Evolutionary conservation across 805 yeast species (phyloP).

Genomic region (Lipomyces kockii): DNA sequence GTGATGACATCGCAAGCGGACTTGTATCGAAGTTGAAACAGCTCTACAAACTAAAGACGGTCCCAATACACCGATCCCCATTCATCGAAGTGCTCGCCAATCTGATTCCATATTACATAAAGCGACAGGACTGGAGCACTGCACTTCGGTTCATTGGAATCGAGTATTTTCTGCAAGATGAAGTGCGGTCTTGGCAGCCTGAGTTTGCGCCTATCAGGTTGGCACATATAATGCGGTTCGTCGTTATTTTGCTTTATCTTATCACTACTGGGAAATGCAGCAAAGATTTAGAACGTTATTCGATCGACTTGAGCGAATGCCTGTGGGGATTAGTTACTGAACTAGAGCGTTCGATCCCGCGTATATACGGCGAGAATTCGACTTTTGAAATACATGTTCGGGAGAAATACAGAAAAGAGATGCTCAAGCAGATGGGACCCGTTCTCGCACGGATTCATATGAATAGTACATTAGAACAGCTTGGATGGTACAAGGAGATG

Average conservation of each 20-base stretch:
- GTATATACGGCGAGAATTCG: constrained; percentile 9
- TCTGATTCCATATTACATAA: constrained; percentile 7
- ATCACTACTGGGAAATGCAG: neutral
- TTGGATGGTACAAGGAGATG: constrained; percentile 18
- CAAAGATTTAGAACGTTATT: neutral
- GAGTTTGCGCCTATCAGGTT: constrained; percentile 11
- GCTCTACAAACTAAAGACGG: neutral
- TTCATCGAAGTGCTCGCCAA: neutral
- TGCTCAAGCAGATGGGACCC: constrained; percentile 8
- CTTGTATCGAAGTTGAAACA: neutral
- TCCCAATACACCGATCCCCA: constrained; percentile 21
- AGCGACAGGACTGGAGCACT: constrained; percentile 4
- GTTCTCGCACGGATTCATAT: constrained; percentile 7
- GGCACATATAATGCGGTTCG: constrained; percentile 20
- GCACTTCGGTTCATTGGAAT: constrained; percentile 11
- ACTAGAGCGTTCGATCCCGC: constrained; percentile 8
- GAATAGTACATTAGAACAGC: neutral
- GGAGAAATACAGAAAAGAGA: neutral
- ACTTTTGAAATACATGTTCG: neutral
- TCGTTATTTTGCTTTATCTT: constrained; percentile 9
- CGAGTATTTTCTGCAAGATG: constrained; percentile 21
- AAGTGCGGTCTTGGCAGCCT: neutral
- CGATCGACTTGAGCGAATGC: constrained; percentile 15
- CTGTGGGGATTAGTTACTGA: constrained; percentile 14
- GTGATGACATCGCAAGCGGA: neutral